These are phyloP conservation scores for Leishmania amazonensis DNA, from an alignment of 208 protist genomes.

Conservation along the genomic window DNA sequence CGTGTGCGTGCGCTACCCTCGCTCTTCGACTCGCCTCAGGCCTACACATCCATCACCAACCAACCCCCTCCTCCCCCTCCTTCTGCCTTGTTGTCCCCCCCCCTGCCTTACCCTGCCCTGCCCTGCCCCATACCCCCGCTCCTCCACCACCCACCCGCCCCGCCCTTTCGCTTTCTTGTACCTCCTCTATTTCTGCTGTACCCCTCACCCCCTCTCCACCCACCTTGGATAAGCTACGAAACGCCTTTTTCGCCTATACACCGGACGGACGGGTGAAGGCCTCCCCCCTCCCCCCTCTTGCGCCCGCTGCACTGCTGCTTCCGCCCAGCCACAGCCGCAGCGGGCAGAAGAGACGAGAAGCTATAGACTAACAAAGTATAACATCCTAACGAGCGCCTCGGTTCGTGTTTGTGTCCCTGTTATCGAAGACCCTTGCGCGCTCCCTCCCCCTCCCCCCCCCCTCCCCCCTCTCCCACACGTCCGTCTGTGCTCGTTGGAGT, in stretches of 20 bases:
- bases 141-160: neutral
- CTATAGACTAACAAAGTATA: too few relatives aligned
- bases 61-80: neutral
- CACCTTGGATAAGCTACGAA: neutral
- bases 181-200: neutral
- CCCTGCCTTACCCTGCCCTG: too few relatives aligned
- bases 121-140: neutral
- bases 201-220: neutral
- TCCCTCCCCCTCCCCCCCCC: neutral
- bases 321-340: too few relatives aligned
- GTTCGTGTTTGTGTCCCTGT: constrained; percentile 11
- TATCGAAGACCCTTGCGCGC: too few relatives aligned
- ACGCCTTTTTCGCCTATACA: neutral
- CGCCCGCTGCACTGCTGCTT: neutral
- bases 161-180: neutral
- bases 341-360: neutral
- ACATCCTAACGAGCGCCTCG: too few relatives aligned
- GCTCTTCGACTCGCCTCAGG: neutral
- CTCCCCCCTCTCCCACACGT: neutral
- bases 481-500: neutral
- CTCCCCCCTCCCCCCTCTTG: neutral
- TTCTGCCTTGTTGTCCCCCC: neutral
- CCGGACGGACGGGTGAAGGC: neutral
- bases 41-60: neutral
- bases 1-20: neutral